These are phyloP conservation scores for Yamadazyma triangularis DNA, from an alignment of 1,139 yeast species.

Conservation along the genomic window DNA sequence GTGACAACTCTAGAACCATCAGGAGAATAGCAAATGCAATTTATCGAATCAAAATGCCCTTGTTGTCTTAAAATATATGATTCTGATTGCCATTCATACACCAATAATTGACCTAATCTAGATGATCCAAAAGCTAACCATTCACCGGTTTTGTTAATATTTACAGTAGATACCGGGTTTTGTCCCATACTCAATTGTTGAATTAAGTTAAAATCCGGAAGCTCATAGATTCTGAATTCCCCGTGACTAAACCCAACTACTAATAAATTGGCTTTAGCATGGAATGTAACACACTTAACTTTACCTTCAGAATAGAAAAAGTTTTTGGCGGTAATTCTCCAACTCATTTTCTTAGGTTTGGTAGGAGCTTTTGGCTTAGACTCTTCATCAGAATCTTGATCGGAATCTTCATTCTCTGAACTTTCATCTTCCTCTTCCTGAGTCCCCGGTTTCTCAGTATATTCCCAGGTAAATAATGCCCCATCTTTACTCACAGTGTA, in stretches of 20 bases:
- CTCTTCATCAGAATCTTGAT: conserved; percentile 16
- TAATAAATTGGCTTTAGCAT: conserved; percentile 61
- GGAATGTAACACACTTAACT: conserved; percentile 81
- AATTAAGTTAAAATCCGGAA: conserved; percentile 64
- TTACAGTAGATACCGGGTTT: conserved; percentile 78
- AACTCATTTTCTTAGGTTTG: conserved; percentile 42
- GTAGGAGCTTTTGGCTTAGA: conserved; percentile 3
- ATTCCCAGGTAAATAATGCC: conserved; percentile 90
- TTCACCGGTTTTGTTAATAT: conserved; percentile 81
- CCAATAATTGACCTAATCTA: conserved; percentile 86
- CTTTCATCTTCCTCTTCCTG: conserved; percentile 37
- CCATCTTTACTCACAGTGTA: conserved; percentile 95
- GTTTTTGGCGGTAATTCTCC: conserved; percentile 83
- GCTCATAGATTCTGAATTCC: conserved; percentile 87
- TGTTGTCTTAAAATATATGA: conserved; percentile 93
- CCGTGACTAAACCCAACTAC: conserved; percentile 93
- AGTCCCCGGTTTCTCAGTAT: conserved; percentile 46
- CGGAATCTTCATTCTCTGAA: conserved; percentile 34
- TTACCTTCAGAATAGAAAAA: conserved; percentile 69
- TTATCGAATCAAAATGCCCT: conserved; percentile 92
- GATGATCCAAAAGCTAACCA: conserved; percentile 97
- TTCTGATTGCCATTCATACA: conserved; percentile 99
- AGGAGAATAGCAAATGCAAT: conserved; percentile 82
- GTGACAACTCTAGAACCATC: conserved; percentile 93
- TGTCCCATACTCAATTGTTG: conserved; percentile 94